A percentile compares a stretch with the other conserved stretches of the same genome.
Conservation (phyloP, 2,329 filamentous ascomycete species). For the Coniosporium uncinatum region DNA sequence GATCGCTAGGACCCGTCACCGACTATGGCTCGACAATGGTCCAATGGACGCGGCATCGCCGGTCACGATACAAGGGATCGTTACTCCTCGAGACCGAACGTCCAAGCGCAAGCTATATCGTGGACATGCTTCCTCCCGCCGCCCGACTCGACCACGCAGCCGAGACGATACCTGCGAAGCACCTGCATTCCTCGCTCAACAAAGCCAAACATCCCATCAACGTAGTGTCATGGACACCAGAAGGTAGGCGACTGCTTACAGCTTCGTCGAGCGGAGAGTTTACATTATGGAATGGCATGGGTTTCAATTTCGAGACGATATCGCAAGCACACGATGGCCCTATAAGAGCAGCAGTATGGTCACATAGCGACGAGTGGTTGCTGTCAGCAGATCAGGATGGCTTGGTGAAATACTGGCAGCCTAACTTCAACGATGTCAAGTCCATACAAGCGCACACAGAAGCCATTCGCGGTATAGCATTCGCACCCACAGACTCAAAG, state of each 20-base stretch:
- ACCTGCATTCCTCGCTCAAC: conserved; percentile 96
- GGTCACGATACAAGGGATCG: conserved; percentile 59
- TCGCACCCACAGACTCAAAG: conserved; percentile 90
- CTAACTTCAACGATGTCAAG: conserved; percentile 98
- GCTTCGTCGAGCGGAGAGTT: conserved; percentile 97
- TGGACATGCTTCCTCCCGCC: conserved; percentile 72
- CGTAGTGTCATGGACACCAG: conserved; percentile 95
- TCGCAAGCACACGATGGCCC: conserved; percentile 95
- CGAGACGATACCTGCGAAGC: conserved; percentile 89
- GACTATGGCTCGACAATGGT: conserved; percentile 89
- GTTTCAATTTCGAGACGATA: conserved; percentile 99
- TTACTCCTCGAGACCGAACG: conserved; percentile 74
- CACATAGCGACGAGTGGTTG: conserved; percentile 95
- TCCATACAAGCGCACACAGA: conserved; percentile 88
- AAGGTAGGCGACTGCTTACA: conserved; percentile 85
- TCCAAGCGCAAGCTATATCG: conserved; percentile 83
- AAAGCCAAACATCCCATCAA: conserved; percentile 98
- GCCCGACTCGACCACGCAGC: conserved; percentile 70
- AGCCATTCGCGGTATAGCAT: conserved; percentile 85
- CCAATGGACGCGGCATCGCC: conserved; percentile 85
- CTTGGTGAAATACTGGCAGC: conserved; percentile 97
- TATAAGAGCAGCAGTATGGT: conserved; percentile 80
- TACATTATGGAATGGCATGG: conserved; percentile 97
- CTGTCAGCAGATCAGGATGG: conserved; percentile 95
- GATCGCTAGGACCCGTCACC: conserved; percentile 71